These are phyloP conservation scores for Pseudozyma sp. DNA, from an alignment of 1,284 basidiomycete genomes.

Conservation along the genomic window DNA sequence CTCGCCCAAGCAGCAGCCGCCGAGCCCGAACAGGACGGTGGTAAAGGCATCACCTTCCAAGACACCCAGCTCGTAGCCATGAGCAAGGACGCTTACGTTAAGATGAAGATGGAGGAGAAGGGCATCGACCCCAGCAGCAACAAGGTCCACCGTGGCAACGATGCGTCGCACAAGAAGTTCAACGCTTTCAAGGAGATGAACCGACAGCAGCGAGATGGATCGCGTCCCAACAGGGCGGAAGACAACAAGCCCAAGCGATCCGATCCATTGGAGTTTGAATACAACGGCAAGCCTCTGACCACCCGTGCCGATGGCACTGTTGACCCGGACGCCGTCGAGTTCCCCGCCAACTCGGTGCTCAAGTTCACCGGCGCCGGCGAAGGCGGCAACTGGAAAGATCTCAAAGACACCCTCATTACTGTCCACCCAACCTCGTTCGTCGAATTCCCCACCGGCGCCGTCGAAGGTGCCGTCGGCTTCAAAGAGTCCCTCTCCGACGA, in stretches of 20 bases:
- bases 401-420: slow-evolving; percentile 70
- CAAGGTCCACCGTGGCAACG: slow-evolving; percentile 72
- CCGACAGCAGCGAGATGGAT: slow-evolving; percentile 69
- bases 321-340: slow-evolving; percentile 76
- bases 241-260: slow-evolving; percentile 62
- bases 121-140: slow-evolving; percentile 77
- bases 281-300: slow-evolving; percentile 71
- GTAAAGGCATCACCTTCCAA: slow-evolving; percentile 54
- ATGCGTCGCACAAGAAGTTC: slow-evolving; percentile 73
- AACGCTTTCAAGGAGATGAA: slow-evolving; percentile 88
- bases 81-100: slow-evolving; percentile 83
- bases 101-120: slow-evolving; percentile 98
- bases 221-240: slow-evolving; percentile 55
- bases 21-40: slow-evolving; percentile 58
- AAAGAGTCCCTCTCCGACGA: slow-evolving; percentile 70
- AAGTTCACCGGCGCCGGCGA: slow-evolving; percentile 73
- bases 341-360: slow-evolving; percentile 79
- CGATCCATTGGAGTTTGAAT: slow-evolving; percentile 69
- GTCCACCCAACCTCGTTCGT: slow-evolving; percentile 62
- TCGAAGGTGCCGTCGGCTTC: slow-evolving; percentile 70
- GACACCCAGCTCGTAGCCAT: slow-evolving; percentile 79
- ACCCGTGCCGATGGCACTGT: slow-evolving; percentile 78
- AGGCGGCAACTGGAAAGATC: slow-evolving; percentile 71
- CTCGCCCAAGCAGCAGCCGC: slow-evolving; percentile 76
- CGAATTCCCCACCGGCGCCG: slow-evolving; percentile 64